Evolutionary conservation across 345 rosid genomes (phyloP).

Genomic region (Citropsis articulata): DNA sequence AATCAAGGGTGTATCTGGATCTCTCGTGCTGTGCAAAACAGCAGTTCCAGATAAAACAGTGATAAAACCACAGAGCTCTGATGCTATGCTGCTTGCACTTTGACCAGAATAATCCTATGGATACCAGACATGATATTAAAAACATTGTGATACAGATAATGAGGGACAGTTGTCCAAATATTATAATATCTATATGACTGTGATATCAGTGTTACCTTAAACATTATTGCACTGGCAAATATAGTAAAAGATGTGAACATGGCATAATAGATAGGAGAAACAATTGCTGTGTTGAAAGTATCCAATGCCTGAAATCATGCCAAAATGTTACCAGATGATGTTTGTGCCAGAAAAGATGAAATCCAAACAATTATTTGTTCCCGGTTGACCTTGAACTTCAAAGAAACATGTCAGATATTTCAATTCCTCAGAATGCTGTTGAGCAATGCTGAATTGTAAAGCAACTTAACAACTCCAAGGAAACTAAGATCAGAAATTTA

Average conservation of each 20-base stretch:
- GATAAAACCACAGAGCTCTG: slow-evolving; percentile 74
- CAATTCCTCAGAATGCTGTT: background rate
- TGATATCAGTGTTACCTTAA: slow-evolving; percentile 46
- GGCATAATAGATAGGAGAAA: slow-evolving; percentile 79
- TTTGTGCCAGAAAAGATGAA: background rate
- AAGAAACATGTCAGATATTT: background rate
- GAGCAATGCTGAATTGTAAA: background rate
- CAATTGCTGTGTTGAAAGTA: slow-evolving; percentile 68
- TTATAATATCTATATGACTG: background rate
- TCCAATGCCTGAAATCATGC: slow-evolving; percentile 66
- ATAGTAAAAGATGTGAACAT: slow-evolving; percentile 74
- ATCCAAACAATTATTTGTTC: background rate
- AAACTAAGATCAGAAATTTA: background rate
- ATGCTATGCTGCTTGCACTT: slow-evolving; percentile 67
- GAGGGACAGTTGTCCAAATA: background rate
- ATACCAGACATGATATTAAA: background rate
- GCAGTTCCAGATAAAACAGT: slow-evolving; percentile 72
- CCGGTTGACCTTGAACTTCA: background rate
- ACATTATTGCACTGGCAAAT: slow-evolving; percentile 78
- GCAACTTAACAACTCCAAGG: background rate
- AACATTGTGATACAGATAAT: background rate
- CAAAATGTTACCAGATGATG: background rate
- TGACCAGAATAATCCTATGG: slow-evolving; percentile 72
- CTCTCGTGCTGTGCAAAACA: slow-evolving; percentile 68
- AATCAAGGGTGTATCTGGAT: slow-evolving; percentile 53